phyloP scores from a whole-genome alignment of 2,329 filamentous ascomycete species.

The Aspergillus pseudoviridinutans region DNA sequence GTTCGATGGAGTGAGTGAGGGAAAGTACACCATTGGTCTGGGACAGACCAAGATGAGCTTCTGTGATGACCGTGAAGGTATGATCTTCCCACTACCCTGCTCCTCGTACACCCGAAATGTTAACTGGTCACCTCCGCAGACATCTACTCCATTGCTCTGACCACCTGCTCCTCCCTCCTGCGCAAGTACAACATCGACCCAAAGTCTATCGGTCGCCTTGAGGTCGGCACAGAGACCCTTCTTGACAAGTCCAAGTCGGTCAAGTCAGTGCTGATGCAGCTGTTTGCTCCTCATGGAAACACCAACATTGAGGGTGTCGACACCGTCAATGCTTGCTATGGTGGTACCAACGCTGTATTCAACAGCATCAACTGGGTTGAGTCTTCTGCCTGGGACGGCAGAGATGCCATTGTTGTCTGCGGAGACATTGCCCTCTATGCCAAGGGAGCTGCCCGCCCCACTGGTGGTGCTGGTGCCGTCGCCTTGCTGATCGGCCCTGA shows the following conservation, averaged over 20 bases:
- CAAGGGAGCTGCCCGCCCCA: constrained; percentile 76
- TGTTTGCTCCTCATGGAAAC: constrained; percentile 69
- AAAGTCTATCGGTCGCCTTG: constrained; percentile 72
- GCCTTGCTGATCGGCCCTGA: constrained; percentile 76
- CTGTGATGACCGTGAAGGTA: constrained; percentile 84
- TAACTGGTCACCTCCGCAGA: constrained; percentile 49
- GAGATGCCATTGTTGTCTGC: constrained; percentile 73
- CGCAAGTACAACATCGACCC: constrained; percentile 79
- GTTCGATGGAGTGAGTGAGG: constrained; percentile 75
- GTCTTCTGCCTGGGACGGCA: constrained; percentile 81
- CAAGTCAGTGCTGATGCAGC: constrained; percentile 83
- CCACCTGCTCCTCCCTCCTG: constrained; percentile 71
- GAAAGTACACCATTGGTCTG: constrained; percentile 88
- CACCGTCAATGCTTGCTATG: constrained; percentile 81
- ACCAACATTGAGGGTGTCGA: constrained; percentile 80
- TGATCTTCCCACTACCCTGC: constrained; percentile 19
- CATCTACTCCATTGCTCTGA: constrained; percentile 82
- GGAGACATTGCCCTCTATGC: constrained; percentile 83
- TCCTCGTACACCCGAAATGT: not conserved
- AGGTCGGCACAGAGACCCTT: constrained; percentile 81
- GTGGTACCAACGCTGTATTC: constrained; percentile 79
- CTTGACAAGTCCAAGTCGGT: constrained; percentile 89
- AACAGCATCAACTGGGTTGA: constrained; percentile 83
- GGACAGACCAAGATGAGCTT: constrained; percentile 92
- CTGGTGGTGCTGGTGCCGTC: constrained; percentile 73